Evolutionary conservation across 208 protist genomes (phyloP), one percentile per base, ranked within the genome.

Genomic region (Leishmania martiniquensis): DNA sequence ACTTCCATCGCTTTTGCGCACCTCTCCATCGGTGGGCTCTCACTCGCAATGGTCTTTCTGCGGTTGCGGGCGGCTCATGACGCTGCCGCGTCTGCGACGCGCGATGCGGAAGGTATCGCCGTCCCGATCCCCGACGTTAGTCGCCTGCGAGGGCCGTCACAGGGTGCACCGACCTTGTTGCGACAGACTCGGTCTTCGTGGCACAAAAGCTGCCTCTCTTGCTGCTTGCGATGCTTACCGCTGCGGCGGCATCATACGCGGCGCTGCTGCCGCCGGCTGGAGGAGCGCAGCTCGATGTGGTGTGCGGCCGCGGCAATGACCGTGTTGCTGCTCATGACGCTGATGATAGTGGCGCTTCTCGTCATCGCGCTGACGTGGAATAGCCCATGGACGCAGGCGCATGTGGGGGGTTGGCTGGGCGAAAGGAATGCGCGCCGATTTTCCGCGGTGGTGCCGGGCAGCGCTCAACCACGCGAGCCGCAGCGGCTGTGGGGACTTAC

Each of bases 331-430:
- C 9, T 72, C 45, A 77, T 68, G 25, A 49, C 78, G 37, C 15
- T 76, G 32, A 20, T 55, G 10, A 25, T 82, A 32, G 0, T 72
- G 13, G 55, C 49, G 0, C 29, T 82, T 13, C 5, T 60, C 20
- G 25, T 71, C 20, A 74, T 72, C 65, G n/a, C 72, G 6, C 55
- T 82, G 32, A 77, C 72, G 47, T 82, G 78, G 78, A 59, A 77
- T 4, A 22, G 32, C 17, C 63, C 78, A 29, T 74, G 71, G 72
- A 74, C 72, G 17, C 78, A 77, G 72, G 39, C 55, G 12, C 20
- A 77, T 6, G 65, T 72, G 72, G 47, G 4, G 5, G 65, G 67
- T n/a, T 82, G 75, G 52, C 72, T 77, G 29, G 39, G 63, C 4
- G 57, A 67, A 6, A 4, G 67, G 15, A 39, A 44, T 1, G 13